Conservation (phyloP, 2,329 filamentous ascomycete species). For the Westerdykella ornata region DNA sequence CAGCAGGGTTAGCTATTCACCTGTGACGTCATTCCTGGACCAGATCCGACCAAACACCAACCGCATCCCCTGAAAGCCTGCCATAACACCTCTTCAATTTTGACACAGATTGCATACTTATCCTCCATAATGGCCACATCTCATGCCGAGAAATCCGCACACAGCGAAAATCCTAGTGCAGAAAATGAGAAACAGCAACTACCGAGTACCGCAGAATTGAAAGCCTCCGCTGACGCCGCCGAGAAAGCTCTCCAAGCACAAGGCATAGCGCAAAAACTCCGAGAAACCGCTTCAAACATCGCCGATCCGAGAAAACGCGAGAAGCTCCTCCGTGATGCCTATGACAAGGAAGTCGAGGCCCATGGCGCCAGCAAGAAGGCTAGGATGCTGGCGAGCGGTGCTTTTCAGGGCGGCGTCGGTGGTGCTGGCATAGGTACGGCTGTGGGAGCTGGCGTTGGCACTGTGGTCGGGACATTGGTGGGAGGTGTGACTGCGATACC, state of each 20-base stretch:
- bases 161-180: too few relatives aligned
- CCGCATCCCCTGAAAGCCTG: too few relatives aligned
- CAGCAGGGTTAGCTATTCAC: too few relatives aligned
- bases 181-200: neutral
- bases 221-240: constrained; percentile 24
- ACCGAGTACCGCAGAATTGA: constrained; percentile 10
- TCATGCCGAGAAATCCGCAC: too few relatives aligned
- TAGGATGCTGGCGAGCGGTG: constrained; percentile 29
- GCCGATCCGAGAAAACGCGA: constrained; percentile 30
- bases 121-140: too few relatives aligned
- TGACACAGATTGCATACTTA: too few relatives aligned
- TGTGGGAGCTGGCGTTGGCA: constrained; percentile 38
- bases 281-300: constrained; percentile 19
- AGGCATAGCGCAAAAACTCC: constrained; percentile 24
- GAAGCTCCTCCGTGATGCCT: constrained; percentile 30
- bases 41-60: too few relatives aligned
- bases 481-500: constrained; percentile 38
- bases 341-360: constrained; percentile 30
- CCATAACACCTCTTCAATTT: too few relatives aligned
- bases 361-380: constrained; percentile 33
- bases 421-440: constrained; percentile 41
- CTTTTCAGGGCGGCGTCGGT: constrained; percentile 38
- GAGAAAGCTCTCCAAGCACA: constrained; percentile 25
- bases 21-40: too few relatives aligned
- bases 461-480: constrained; percentile 38